Evolutionary conservation across 257 asterid genomes (phyloP).

Genomic region (Solanum medicagineum): DNA sequence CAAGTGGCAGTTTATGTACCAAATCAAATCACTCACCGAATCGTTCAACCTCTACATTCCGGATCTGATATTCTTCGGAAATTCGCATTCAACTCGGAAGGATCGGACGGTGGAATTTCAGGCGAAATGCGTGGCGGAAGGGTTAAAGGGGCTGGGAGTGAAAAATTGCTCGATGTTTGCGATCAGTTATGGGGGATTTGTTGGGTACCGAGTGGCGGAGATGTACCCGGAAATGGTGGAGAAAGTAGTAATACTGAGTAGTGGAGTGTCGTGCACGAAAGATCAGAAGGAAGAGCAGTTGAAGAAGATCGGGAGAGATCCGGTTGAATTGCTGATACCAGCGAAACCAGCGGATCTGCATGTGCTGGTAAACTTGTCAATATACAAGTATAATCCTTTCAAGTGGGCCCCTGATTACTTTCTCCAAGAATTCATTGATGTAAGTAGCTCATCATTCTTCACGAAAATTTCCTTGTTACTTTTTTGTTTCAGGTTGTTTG

Average conservation of each 20-base stretch:
- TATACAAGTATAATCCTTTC: slow-evolving; percentile 22
- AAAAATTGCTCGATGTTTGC: slow-evolving; percentile 37
- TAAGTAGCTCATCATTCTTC: background rate
- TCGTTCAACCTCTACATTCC: slow-evolving; percentile 54
- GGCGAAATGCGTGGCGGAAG: slow-evolving; percentile 45
- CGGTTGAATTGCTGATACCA: slow-evolving; percentile 40
- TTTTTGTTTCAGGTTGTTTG: too few relatives aligned
- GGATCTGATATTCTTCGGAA: slow-evolving; percentile 57
- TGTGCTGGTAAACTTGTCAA: slow-evolving; percentile 27
- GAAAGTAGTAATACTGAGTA: slow-evolving; percentile 57
- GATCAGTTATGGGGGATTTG: slow-evolving; percentile 61
- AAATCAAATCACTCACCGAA: slow-evolving; percentile 19
- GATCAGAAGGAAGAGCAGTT: slow-evolving; percentile 35
- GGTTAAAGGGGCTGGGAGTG: slow-evolving; percentile 46
- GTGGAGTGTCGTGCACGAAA: slow-evolving; percentile 43
- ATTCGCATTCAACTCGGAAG: slow-evolving; percentile 24
- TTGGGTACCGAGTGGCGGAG: slow-evolving; percentile 49
- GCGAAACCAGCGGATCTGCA: slow-evolving; percentile 35
- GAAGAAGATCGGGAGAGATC: slow-evolving; percentile 23
- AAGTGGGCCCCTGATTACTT: slow-evolving; percentile 42
- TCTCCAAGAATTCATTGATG: slow-evolving; percentile 39
- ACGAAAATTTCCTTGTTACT: background rate
- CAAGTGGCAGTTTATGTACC: slow-evolving; percentile 48
- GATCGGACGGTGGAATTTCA: slow-evolving; percentile 43
- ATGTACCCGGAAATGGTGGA: slow-evolving; percentile 39